Evolutionary conservation across 2,329 filamentous ascomycete genomes (phyloP).

Genomic region (Aspergillus candidus): DNA sequence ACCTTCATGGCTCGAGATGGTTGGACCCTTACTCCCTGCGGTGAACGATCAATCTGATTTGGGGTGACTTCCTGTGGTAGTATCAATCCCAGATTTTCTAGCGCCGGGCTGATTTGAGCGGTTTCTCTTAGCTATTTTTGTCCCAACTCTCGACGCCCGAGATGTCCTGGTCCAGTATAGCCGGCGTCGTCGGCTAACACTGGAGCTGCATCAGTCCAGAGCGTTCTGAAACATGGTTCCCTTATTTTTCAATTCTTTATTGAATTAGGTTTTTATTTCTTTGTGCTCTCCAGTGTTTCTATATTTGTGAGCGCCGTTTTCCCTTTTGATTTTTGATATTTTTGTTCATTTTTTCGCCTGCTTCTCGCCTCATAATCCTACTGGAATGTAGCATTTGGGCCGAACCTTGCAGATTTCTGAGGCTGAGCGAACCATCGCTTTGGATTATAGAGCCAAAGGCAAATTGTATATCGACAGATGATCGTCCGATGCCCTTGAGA

Average conservation of each 20-base stretch:
- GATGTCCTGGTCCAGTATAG: neutral
- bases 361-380: neutral
- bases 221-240: no score
- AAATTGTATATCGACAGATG: no score
- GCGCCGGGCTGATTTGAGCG: slow-evolving; percentile 3
- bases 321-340: neutral
- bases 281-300: neutral
- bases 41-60: no score
- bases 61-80: neutral
- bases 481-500: neutral
- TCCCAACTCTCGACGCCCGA: slow-evolving; percentile 6
- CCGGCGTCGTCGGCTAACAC: no score
- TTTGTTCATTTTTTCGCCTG: slow-evolving; percentile 1
- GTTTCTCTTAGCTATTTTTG: slow-evolving; percentile 13
- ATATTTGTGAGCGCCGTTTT: no score
- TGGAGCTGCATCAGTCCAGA: no score
- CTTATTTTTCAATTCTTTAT: no score
- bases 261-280: neutral
- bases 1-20: neutral
- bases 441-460: no score
- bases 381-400: no score
- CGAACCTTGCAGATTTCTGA: no score
- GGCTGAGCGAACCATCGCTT: no score
- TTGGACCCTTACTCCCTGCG: no score
- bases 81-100: neutral